Evolutionary conservation across 2,329 filamentous ascomycete genomes (phyloP).

Genomic region (Biscogniauxia marginata): DNA sequence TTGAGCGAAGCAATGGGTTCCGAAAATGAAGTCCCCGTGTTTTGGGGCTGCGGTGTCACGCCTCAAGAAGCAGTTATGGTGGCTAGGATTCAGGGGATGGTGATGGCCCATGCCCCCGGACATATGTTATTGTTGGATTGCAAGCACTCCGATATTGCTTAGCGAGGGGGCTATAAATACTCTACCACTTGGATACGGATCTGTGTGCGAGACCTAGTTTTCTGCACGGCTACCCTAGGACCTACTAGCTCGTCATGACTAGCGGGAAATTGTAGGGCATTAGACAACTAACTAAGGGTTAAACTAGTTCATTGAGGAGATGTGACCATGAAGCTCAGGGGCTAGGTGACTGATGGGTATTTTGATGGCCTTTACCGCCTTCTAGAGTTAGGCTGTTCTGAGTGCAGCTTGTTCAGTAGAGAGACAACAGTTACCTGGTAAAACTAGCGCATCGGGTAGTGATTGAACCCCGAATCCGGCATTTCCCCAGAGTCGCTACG

Average conservation of each 20-base stretch:
- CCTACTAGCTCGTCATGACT: neutral
- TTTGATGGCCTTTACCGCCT: neutral
- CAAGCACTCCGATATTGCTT: constrained; percentile 39
- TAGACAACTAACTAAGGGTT: too few relatives aligned
- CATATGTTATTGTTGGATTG: constrained; percentile 62
- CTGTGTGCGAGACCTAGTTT: neutral
- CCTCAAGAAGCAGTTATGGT: constrained; percentile 63
- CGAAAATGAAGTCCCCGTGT: constrained; percentile 51
- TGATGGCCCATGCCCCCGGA: constrained; percentile 62
- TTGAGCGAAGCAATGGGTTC: constrained; percentile 32
- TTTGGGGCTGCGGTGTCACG: constrained; percentile 66
- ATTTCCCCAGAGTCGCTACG: neutral
- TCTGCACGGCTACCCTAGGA: neutral
- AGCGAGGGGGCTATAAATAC: neutral
- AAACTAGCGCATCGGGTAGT: neutral
- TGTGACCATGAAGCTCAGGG: neutral
- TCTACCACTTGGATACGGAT: neutral
- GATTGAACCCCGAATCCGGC: neutral
- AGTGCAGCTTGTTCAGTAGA: neutral
- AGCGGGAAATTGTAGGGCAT: neutral
- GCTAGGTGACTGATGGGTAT: neutral
- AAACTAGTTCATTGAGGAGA: too few relatives aligned
- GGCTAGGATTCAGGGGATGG: constrained; percentile 50
- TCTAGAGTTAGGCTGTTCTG: neutral
- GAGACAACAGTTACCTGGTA: neutral